These are phyloP conservation scores for Ophiostoma populinum DNA, from an alignment of 2,329 filamentous ascomycete species.

Conservation along the genomic window DNA sequence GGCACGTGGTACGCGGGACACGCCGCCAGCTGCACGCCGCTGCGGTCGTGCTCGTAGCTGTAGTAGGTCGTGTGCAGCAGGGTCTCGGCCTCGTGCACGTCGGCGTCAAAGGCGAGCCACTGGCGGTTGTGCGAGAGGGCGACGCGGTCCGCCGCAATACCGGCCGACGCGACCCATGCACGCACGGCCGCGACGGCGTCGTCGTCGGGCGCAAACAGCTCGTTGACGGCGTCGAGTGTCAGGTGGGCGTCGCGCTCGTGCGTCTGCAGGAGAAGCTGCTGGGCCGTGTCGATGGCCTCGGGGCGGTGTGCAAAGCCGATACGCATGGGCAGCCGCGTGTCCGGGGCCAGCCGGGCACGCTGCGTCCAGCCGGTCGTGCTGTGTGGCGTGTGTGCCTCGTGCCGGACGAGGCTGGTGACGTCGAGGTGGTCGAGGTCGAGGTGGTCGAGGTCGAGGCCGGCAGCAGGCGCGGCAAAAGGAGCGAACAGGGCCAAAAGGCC, in stretches of 20 bases:
- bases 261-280: no score
- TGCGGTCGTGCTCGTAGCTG: conserved; percentile 10
- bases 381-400: conserved; percentile 4
- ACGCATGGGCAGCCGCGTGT: conserved; percentile 2
- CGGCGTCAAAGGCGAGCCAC: conserved; percentile 13
- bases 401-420: conserved; percentile 4
- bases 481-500: background rate
- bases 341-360: background rate
- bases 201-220: conserved; percentile 19
- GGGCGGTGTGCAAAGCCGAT: conserved; percentile 13
- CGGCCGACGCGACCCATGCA: conserved; percentile 17
- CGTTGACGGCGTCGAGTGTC: conserved; percentile 18
- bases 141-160: conserved; percentile 5
- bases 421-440: background rate
- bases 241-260: no score
- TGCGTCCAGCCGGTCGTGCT: conserved; percentile 3
- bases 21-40: background rate
- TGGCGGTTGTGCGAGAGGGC: conserved; percentile 6
- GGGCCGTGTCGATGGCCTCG: conserved; percentile 15
- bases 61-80: conserved; percentile 11
- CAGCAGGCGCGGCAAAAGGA: background rate
- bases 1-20: conserved; percentile 23
- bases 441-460: background rate
- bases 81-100: conserved; percentile 11
- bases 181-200: conserved; percentile 17